Percentiles rank a stretch among this genome's conserved stretches.
Evolutionary conservation across 192 early-diverging fungal genomes (phyloP).

Genomic region (Rhizophlyctis rosea): DNA sequence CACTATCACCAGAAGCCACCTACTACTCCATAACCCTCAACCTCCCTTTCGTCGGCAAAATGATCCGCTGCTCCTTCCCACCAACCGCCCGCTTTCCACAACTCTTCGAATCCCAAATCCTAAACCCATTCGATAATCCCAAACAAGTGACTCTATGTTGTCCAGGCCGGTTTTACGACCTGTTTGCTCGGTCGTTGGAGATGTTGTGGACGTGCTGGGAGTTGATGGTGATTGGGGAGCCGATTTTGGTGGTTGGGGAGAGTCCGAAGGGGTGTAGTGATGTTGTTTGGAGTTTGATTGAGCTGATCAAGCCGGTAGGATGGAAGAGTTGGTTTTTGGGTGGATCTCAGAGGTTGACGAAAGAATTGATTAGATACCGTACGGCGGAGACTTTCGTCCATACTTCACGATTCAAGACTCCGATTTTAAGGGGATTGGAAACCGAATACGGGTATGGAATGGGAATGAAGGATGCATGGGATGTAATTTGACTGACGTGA

Average conservation of each 20-base stretch:
- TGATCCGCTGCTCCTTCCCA: conserved; percentile 31
- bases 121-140: background rate
- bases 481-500: background rate
- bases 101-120: conserved; percentile 59
- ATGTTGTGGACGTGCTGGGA: conserved; percentile 93
- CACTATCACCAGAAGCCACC: conserved; percentile 22
- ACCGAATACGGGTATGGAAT: conserved; percentile 42
- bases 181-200: conserved; percentile 77
- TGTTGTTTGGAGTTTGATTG: conserved; percentile 76
- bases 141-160: conserved; percentile 47
- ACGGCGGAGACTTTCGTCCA: conserved; percentile 93
- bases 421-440: conserved; percentile 76
- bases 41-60: conserved; percentile 34
- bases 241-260: conserved; percentile 84
- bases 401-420: conserved; percentile 97
- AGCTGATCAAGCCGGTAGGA: conserved; percentile 87
- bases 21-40: conserved; percentile 31
- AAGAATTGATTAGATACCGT: conserved; percentile 78
- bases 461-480: background rate
- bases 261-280: conserved; percentile 85
- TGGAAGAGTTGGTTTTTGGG: background rate
- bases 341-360: no score
- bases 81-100: conserved; percentile 60
- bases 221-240: conserved; percentile 86
- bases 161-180: conserved; percentile 67